phyloP scores from a whole-genome alignment of 2,329 filamentous ascomycete species.

The Pyrenochaeta sp. region DNA sequence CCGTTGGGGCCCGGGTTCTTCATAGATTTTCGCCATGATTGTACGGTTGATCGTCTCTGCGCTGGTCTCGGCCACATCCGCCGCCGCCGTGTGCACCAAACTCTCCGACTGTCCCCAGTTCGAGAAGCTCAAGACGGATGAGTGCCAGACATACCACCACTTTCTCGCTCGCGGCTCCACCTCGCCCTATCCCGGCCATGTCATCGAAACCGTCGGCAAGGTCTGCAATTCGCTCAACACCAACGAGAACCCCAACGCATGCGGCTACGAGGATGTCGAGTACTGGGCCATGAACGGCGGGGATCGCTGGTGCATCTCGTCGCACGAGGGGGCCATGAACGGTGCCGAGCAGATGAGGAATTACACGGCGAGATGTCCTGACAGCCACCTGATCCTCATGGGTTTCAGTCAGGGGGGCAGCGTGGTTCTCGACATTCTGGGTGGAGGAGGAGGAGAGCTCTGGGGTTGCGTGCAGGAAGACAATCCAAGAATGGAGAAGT shows the following conservation, averaged over 20 bases:
- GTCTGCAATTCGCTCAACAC: conserved; percentile 34
- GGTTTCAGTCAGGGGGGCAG: conserved; percentile 38
- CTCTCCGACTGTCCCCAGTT: conserved; percentile 34
- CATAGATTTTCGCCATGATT: conserved; percentile 23
- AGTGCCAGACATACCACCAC: conserved; percentile 35
- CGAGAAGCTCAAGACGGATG: conserved; percentile 29
- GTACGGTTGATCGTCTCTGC: conserved; percentile 22
- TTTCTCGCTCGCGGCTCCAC: conserved; percentile 35
- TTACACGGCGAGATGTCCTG: conserved; percentile 34
- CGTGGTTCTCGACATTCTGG: conserved; percentile 32
- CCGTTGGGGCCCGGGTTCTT: conserved; percentile 6
- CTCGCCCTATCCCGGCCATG: conserved; percentile 36
- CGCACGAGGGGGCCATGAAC: conserved; percentile 33
- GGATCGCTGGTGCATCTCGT: conserved; percentile 33
- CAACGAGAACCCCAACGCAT: conserved; percentile 27
- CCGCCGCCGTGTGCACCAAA: conserved; percentile 34
- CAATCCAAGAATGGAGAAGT: conserved; percentile 29
- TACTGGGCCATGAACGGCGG: conserved; percentile 35
- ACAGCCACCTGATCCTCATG: conserved; percentile 36
- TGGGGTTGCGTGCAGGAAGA: conserved; percentile 33
- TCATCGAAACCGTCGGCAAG: conserved; percentile 35
- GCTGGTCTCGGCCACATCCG: conserved; percentile 23
- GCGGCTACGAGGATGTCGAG: conserved; percentile 36
- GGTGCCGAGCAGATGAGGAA: conserved; percentile 36
- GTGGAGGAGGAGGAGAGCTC: conserved; percentile 33